Evolutionary conservation across 192 early-diverging fungal species (phyloP).

Genomic region (Gonapodya sp.): DNA sequence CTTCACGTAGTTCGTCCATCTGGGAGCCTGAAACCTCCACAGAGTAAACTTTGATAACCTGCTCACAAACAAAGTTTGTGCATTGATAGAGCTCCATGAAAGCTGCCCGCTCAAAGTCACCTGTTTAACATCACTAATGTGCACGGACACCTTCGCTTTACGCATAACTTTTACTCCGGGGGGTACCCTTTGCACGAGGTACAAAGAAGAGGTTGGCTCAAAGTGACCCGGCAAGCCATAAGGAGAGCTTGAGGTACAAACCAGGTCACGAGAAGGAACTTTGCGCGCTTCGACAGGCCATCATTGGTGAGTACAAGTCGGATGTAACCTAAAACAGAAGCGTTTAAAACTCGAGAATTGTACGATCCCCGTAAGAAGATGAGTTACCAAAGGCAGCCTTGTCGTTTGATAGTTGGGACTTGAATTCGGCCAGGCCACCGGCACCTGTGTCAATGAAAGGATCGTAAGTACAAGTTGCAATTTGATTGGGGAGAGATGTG

Average conservation of each 20-base stretch:
- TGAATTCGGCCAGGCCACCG: neutral
- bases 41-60: neutral
- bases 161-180: conserved; percentile 3
- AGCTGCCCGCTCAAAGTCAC: too few relatives aligned
- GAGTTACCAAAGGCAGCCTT: neutral
- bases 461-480: neutral
- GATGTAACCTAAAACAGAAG: neutral
- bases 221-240: neutral
- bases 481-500: too few relatives aligned
- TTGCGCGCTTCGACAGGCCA: neutral
- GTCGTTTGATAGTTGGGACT: neutral
- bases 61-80: too few relatives aligned
- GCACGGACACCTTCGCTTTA: conserved; percentile 4
- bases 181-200: neutral
- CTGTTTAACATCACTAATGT: neutral
- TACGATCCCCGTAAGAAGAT: neutral
- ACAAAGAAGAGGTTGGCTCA: neutral
- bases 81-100: too few relatives aligned
- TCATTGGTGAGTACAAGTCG: neutral
- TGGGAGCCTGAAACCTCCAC: neutral
- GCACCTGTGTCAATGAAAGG: neutral
- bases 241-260: neutral
- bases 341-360: neutral
- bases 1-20: neutral
- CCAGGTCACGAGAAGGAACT: neutral